Base-by-base conservation (phyloP, 768 basidiomycete genomes). In the Dictyophora rubrovolvata region DNA sequence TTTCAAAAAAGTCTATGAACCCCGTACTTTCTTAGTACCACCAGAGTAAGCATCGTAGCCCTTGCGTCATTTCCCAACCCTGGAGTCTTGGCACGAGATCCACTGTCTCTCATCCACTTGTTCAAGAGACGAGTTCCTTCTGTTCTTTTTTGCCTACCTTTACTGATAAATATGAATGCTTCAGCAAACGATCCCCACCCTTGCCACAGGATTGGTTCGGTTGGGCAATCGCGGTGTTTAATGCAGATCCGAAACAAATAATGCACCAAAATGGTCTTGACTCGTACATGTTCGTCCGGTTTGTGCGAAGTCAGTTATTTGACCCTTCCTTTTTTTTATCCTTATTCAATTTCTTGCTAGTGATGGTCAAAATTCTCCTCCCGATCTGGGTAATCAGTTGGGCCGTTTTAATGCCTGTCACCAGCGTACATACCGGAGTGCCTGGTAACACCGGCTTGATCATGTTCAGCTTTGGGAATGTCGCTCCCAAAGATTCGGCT, bases 321-420 rank as follows among this genome's bases (percentile, higher is more conserved):
- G 12, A n/a, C 2, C 1, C 8, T 4, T n/a, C n/a, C 23, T 42
- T 7, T n/a, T 55, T 34, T 0, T 17, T 22, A 8, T 37, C 7
- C 23, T 18, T 5, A 35, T 55, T 55, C 11, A 18, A 50, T 56
- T 62, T 42, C 11, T 65, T 76, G 7, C 82, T 86, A 53, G 84
- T 97, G 77, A 87, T 96, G 82, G 69, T 83, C 53, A 80, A 84
- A 63, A 73, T 93, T 22, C 78, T 97, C 68, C 65, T 94, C 6
- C 94, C 96, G 21, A 90, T 96, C 66, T 99, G 92, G 94, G 62
- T 92, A 53, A 28, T 97, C 36, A 89, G 91, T 1, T 97, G 95
- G 94, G 68, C 73, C 53, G 75, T 96, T 59, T 80, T 98, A 34
- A 72, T 98, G 0, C 95, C 95, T 20, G 70, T 88, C 64, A 81